Conservation (phyloP, 148 eudicot genomes). For the Cornus kousa region DNA sequence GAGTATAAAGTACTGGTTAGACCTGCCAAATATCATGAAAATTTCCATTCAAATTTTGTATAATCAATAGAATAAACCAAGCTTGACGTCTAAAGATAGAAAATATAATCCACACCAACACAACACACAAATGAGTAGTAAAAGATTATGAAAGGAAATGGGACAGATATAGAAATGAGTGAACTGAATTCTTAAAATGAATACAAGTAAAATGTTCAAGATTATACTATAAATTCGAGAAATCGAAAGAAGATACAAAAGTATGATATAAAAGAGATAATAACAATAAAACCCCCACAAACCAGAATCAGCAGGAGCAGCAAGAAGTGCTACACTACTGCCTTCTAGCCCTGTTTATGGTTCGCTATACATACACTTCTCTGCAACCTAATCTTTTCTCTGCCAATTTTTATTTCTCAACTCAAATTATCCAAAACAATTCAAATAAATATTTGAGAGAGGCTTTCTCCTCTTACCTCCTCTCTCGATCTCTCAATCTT, state of each 20-base stretch:
- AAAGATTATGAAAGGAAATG: background rate
- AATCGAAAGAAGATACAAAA: slow-evolving; percentile 24
- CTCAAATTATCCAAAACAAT: slow-evolving; percentile 34
- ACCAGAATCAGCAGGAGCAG: slow-evolving; percentile 32
- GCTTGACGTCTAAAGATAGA: too few relatives aligned
- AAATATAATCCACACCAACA: too few relatives aligned
- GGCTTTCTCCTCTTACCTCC: slow-evolving; percentile 30
- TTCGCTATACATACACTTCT: slow-evolving; percentile 53
- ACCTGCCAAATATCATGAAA: background rate
- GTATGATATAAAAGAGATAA: slow-evolving; percentile 37
- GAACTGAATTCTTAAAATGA: slow-evolving; percentile 34
- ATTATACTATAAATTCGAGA: slow-evolving; percentile 42
- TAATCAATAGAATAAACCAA: background rate
- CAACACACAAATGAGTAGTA: too few relatives aligned
- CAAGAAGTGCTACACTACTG: slow-evolving; percentile 34
- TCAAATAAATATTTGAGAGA: slow-evolving; percentile 35
- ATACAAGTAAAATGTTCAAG: slow-evolving; percentile 55
- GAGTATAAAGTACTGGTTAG: too few relatives aligned
- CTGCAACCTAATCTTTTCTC: slow-evolving; percentile 45
- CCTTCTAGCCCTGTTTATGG: slow-evolving; percentile 29
- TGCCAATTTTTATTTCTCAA: slow-evolving; percentile 42
- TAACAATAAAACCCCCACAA: slow-evolving; percentile 45
- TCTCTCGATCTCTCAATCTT: slow-evolving; percentile 5
- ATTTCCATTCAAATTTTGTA: background rate
- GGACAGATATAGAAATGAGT: slow-evolving; percentile 20